Conservation (phyloP, 2,329 filamentous ascomycete species). For the Fusarium sp. region DNA sequence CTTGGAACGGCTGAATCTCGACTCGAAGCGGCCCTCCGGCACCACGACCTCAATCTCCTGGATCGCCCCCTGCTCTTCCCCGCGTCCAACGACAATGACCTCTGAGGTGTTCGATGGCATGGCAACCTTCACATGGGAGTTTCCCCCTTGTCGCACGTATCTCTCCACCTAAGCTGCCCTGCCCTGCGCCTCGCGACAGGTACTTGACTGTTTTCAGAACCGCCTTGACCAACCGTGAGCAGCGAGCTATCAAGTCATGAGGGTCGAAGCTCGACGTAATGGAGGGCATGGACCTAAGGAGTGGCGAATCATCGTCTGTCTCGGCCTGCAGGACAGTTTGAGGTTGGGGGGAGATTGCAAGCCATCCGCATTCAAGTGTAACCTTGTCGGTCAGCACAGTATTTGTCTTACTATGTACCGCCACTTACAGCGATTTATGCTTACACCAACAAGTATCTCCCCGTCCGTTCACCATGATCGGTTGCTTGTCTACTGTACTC, state of each 20-base stretch:
- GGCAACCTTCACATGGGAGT: conserved; percentile 2
- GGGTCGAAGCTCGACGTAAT: conserved; percentile 18
- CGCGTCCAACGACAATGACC: conserved; percentile 14
- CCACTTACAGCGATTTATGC: not conserved
- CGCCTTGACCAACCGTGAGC: conserved; percentile 9
- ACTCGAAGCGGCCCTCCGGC: not conserved
- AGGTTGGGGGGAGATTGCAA: conserved; percentile 24
- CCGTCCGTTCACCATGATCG: not conserved
- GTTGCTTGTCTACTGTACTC: conserved; percentile 3
- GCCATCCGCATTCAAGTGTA: conserved; percentile 30
- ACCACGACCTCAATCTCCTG: not conserved
- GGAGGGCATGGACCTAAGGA: conserved; percentile 19
- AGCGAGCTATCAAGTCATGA: conserved; percentile 21
- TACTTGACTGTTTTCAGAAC: conserved; percentile 30
- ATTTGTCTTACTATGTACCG: conserved; percentile 31
- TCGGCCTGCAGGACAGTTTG: conserved; percentile 31
- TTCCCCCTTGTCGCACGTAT: conserved; percentile 10
- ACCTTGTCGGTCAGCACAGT: conserved; percentile 33
- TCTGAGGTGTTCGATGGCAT: conserved; percentile 29
- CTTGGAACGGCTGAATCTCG: conserved; percentile 5
- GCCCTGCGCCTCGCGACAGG: not conserved
- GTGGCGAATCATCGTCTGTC: conserved; percentile 22
- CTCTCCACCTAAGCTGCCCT: not conserved
- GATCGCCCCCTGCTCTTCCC: not conserved
- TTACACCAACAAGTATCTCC: conserved; percentile 6